Evolutionary conservation across 495 filamentous ascomycete species (phyloP).

Genomic region (Podospora didyma): DNA sequence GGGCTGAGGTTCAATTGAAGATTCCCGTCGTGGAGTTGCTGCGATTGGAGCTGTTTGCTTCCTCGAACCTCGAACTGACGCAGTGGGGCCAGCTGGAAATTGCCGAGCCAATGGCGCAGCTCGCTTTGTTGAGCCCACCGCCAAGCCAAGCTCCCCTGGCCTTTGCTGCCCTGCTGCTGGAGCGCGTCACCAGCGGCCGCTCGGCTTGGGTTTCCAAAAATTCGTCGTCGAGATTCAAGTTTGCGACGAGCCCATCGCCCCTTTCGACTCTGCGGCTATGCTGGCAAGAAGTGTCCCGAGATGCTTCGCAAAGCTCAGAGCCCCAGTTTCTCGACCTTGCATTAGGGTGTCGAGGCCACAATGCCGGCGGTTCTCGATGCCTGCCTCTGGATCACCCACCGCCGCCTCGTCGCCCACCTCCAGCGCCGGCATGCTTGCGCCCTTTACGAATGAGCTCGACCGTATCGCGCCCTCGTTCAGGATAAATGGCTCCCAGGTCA

Average conservation of each 20-base stretch:
- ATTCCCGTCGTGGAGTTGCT: constrained; percentile 8
- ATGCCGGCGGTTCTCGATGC: constrained; percentile 42
- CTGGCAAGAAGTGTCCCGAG: constrained; percentile 29
- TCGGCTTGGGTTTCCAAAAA: not conserved
- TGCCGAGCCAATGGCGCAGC: constrained; percentile 20
- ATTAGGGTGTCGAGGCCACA: constrained; percentile 27
- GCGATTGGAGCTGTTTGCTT: not conserved
- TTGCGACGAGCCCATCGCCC: not conserved
- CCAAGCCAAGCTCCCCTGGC: constrained; percentile 3
- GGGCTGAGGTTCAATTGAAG: constrained; percentile 12
- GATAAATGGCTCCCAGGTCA: constrained; percentile 73
- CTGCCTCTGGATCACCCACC: constrained; percentile 25
- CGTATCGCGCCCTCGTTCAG: constrained; percentile 85
- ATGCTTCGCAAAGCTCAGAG: constrained; percentile 29
- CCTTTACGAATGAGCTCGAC: constrained; percentile 78
- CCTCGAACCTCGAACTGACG: constrained; percentile 14
- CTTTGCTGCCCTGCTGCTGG: too few species aligned
- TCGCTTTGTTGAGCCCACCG: not conserved
- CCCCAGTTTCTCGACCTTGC: constrained; percentile 17
- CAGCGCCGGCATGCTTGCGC: constrained; percentile 48
- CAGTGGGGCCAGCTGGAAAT: constrained; percentile 14
- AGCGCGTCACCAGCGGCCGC: not conserved
- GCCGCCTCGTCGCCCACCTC: constrained; percentile 13
- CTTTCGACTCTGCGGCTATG: constrained; percentile 24
- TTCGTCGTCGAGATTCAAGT: not conserved